phyloP scores from a whole-genome alignment of 441 rosid genomes.

The Macaranga tanarius region DNA sequence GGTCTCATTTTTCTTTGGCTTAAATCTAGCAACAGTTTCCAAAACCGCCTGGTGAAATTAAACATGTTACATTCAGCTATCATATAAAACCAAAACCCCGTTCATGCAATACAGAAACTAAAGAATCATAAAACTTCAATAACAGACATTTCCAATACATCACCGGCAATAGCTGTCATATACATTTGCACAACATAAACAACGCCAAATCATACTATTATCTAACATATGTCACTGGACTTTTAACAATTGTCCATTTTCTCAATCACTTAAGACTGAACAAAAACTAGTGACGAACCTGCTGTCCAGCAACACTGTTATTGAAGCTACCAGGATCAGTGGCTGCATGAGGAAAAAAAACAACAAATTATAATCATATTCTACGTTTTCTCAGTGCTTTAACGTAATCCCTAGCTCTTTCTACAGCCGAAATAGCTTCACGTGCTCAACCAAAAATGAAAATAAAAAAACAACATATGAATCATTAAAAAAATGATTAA shows the following conservation, averaged over 20 bases:
- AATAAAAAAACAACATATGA: neutral
- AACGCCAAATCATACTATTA: neutral
- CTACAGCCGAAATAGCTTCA: neutral
- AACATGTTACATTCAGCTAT: conserved; percentile 23
- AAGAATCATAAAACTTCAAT: neutral
- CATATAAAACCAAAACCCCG: neutral
- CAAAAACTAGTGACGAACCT: conserved; percentile 45
- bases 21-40: conserved; percentile 93
- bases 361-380: neutral
- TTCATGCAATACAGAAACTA: neutral
- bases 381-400: neutral
- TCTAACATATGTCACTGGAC: neutral
- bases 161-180: neutral
- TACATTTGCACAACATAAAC: neutral
- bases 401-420: too few relatives aligned
- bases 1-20: conserved; percentile 86
- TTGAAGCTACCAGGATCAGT: conserved; percentile 93
- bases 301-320: conserved; percentile 89
- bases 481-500: neutral
- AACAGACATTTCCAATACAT: conserved; percentile 7
- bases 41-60: conserved; percentile 72
- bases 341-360: conserved; percentile 48
- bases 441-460: neutral
- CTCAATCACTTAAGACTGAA: neutral
- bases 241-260: neutral